Conservation (phyloP, 2,329 filamentous ascomycete genomes). For the Talaromyces atroroseus region DNA sequence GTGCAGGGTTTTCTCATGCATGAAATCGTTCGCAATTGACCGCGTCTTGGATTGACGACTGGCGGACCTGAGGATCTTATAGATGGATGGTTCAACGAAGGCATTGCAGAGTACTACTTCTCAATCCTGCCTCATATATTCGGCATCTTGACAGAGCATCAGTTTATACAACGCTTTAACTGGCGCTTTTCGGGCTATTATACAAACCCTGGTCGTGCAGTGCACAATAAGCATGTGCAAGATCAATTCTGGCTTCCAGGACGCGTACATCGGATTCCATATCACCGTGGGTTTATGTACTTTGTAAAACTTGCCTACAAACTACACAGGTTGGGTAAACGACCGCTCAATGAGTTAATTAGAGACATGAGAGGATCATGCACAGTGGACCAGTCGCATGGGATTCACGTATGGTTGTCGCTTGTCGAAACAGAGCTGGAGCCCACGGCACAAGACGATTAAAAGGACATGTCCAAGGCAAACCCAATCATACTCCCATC, state of each 20-base stretch:
- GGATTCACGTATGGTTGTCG: slow-evolving; percentile 2
- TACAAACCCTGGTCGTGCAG: slow-evolving; percentile 1
- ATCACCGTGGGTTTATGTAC: slow-evolving; percentile 3
- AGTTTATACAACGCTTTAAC: slow-evolving; percentile 4
- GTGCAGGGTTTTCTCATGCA: slow-evolving; percentile 5
- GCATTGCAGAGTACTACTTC: slow-evolving; percentile 6
- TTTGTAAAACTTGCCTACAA: slow-evolving; percentile 1
- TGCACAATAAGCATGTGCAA: background rate
- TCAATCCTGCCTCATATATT: background rate
- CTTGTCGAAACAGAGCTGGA: background rate
- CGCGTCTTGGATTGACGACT: background rate
- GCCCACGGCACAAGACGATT: background rate
- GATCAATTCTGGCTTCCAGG: slow-evolving; percentile 3
- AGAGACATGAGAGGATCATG: background rate
- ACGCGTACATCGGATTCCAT: slow-evolving; percentile 1
- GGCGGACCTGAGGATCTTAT: slow-evolving; percentile 2
- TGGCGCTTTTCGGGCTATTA: slow-evolving; percentile 1
- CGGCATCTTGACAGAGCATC: background rate
- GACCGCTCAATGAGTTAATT: background rate
- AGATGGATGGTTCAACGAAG: slow-evolving; percentile 6
- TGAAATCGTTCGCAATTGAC: slow-evolving; percentile 2
- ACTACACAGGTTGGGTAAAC: background rate
- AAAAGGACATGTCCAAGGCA: slow-evolving; percentile 1
- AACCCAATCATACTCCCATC: background rate
- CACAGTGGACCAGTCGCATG: background rate